Base-by-base conservation (phyloP, 2,329 filamentous ascomycete genomes). In the Anisogramma anomala region DNA sequence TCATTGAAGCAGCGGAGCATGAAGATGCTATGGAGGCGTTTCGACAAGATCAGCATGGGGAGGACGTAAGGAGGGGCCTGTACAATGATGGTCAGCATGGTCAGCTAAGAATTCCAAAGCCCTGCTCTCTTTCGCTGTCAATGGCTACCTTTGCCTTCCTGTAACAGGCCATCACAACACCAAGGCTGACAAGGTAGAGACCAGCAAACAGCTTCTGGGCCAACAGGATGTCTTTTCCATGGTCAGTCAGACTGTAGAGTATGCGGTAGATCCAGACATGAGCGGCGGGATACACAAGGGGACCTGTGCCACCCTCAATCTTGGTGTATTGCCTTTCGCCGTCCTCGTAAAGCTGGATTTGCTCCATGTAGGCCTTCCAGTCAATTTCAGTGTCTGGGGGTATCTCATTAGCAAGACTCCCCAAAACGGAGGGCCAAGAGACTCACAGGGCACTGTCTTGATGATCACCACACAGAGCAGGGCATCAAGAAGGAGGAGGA, bases 361-460 rank as follows among this genome's bases (percentile, higher is more conserved):
- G 91, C 58, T 95, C 74, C 88, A 98, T 96, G 62, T 98, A 98
- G 0, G 91, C 86, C 45, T 72, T 74, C 89, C 89, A 98, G 64
- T 98, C 91, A 55, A 98, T 98, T 62, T 98, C 91, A 32, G 91
- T 98, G 59, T 98, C 91, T 72, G 20, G 8, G 23, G 13, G 3
- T 3, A 19, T n/a, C 2, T 4, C 13, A 15, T 35, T 13, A 30
- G 15, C 28, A 18, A 6, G 15, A 6, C 13, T 14, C 19, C n/a
- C 17, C 19, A n/a, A 15, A 8, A 18, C 1, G 30, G 7, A 18
- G 8, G 10, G 15, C 36, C 11, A 2, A 8, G 10, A 18, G 41
- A 56, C 81, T 65, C 67, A 94, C 87, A 94, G 30, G 87, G 79
- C 43, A 94, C 71, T 59, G 79, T 88, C 71, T 77, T 79, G 49